These are phyloP conservation scores for Gossypium schwendimanii DNA, from an alignment of 441 rosid species.

Conservation along the genomic window DNA sequence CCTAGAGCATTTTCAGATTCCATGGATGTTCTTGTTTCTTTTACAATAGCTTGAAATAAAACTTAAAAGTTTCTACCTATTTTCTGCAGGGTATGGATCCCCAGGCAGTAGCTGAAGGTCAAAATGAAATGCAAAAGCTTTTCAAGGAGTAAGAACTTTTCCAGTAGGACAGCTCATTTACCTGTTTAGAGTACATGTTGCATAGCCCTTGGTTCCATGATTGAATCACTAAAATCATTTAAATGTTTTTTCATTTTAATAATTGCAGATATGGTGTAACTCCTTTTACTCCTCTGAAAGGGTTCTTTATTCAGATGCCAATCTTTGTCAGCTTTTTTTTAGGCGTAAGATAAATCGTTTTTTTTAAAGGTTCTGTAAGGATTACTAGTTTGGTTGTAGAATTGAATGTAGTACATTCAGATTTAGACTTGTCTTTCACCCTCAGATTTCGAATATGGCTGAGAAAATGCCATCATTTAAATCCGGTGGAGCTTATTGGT, in stretches of 20 bases:
- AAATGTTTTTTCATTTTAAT: background rate
- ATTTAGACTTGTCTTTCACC: background rate
- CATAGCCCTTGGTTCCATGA: background rate
- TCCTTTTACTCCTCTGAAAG: constrained; percentile 72
- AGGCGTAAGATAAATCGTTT: constrained; percentile 43
- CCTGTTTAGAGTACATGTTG: background rate
- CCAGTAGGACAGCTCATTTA: background rate
- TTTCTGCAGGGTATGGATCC: constrained; percentile 42
- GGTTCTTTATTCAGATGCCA: constrained; percentile 69
- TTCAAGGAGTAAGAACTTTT: constrained; percentile 60
- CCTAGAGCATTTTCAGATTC: background rate
- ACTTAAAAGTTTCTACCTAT: background rate
- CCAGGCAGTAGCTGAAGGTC: constrained; percentile 41
- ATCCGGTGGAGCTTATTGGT: constrained; percentile 81
- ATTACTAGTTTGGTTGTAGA: background rate
- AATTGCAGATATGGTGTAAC: constrained; percentile 63
- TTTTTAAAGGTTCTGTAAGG: background rate
- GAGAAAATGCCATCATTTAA: constrained; percentile 94
- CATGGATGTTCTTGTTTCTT: background rate
- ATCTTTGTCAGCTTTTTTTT: constrained; percentile 61
- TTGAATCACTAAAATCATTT: background rate
- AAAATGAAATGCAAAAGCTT: constrained; percentile 48
- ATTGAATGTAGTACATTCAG: background rate
- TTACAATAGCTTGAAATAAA: background rate
- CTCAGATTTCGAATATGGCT: constrained; percentile 73